A percentile compares a stretch with the other conserved stretches of the same genome.
Conservation (phyloP, 768 basidiomycete species). For the Strobilomyces echinocephalus region DNA sequence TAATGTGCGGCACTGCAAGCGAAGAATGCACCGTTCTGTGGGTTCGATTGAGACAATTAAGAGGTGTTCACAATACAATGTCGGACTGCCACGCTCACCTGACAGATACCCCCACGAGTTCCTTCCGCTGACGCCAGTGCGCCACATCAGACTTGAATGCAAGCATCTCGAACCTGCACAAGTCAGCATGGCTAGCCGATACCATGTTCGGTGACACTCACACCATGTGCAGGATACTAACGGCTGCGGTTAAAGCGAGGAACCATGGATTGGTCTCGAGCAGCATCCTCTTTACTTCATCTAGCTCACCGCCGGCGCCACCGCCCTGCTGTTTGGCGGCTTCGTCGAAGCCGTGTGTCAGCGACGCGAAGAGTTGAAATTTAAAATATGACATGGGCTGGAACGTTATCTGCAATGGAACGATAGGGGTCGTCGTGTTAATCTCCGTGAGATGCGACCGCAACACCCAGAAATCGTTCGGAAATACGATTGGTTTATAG, state of each 20-base stretch:
- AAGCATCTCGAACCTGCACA: conserved; percentile 80
- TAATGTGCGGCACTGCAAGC: conserved; percentile 9
- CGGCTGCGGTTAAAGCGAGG: conserved; percentile 75
- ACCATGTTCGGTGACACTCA: conserved; percentile 38
- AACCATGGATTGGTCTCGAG: conserved; percentile 87
- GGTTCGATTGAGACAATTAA: conserved; percentile 19
- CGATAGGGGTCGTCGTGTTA: conserved; percentile 70
- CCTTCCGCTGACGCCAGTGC: conserved; percentile 93
- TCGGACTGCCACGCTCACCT: conserved; percentile 45
- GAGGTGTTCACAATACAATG: conserved; percentile 7
- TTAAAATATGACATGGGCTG: conserved; percentile 83
- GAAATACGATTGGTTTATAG: conserved; percentile 86
- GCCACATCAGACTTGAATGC: conserved; percentile 94
- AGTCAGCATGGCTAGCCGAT: conserved; percentile 9
- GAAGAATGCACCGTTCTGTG: conserved; percentile 48
- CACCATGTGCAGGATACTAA: conserved; percentile 85
- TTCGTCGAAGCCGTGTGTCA: conserved; percentile 85
- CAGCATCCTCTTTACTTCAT: conserved; percentile 94
- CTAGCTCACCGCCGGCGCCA: conserved; percentile 65
- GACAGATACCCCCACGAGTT: conserved; percentile 92
- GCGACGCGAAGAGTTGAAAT: conserved; percentile 79
- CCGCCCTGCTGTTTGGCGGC: conserved; percentile 73
- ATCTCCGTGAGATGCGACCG: conserved; percentile 78
- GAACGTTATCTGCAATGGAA: conserved; percentile 81
- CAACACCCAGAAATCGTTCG: conserved; percentile 94